Conservation (phyloP, 805 yeast genomes). For the Kazachstania psychrophila region DNA sequence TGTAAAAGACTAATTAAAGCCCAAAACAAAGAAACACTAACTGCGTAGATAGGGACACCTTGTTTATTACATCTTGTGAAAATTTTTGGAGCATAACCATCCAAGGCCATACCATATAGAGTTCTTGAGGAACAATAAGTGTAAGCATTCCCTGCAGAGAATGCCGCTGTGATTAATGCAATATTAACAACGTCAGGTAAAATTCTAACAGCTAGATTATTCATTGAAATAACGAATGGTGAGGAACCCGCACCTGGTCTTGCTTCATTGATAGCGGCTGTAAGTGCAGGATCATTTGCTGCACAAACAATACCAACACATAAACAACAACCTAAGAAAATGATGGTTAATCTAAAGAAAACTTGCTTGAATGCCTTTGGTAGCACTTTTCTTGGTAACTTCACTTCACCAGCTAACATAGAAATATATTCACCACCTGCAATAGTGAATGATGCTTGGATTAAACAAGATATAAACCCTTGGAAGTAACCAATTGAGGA, state of each 20-base stretch:
- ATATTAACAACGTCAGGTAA: slow-evolving; percentile 76
- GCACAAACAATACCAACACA: slow-evolving; percentile 73
- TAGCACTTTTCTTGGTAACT: slow-evolving; percentile 58
- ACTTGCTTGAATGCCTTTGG: slow-evolving; percentile 77
- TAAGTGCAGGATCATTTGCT: slow-evolving; percentile 52
- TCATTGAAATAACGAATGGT: slow-evolving; percentile 80
- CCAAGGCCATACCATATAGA: slow-evolving; percentile 58
- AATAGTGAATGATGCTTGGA: slow-evolving; percentile 67
- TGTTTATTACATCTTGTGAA: slow-evolving; percentile 51
- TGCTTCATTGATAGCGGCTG: slow-evolving; percentile 47
- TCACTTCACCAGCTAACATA: slow-evolving; percentile 77
- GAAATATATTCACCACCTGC: slow-evolving; percentile 84
- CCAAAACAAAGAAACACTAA: slow-evolving; percentile 44
- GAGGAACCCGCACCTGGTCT: slow-evolving; percentile 73
- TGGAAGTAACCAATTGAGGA: slow-evolving; percentile 47
- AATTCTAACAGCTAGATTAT: slow-evolving; percentile 51
- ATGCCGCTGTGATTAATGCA: slow-evolving; percentile 61
- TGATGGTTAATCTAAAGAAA: slow-evolving; percentile 53
- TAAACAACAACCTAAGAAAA: slow-evolving; percentile 66
- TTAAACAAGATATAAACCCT: slow-evolving; percentile 61
- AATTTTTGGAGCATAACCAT: slow-evolving; percentile 64
- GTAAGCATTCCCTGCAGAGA: slow-evolving; percentile 78
- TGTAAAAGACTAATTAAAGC: slow-evolving; percentile 60
- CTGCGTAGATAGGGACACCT: slow-evolving; percentile 64
- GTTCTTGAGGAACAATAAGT: slow-evolving; percentile 64